Evolutionary conservation across 169 alveolate genomes (phyloP), one percentile per base, ranked within the genome.

Genomic region (Besnoitia besnoiti): DNA sequence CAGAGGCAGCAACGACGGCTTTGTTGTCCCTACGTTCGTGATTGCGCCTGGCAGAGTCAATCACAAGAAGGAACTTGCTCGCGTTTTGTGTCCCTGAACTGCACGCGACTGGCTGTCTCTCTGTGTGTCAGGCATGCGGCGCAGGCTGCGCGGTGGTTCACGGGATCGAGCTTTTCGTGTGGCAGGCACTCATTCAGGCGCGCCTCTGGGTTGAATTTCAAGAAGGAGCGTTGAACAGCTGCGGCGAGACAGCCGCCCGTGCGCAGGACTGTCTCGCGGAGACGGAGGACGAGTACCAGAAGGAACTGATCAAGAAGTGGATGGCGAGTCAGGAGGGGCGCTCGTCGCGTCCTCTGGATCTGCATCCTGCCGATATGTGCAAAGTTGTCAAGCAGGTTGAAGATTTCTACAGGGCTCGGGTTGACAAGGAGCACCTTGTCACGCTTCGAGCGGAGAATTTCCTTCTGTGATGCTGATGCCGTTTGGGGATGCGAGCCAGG

Each of bases 121-220:
- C 24, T 51, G 67, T 37, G 39, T 24, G 39, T 73, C 82, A 73
- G 82, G 82, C 82, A 5, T 73, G 82, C 24, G 82, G 82, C 39
- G 82, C 82, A 42, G 82, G 82, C 39, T 73, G 82, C n/a, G 39
- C 44, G 14, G 82, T 73, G 82, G 87, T 77, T 37, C 49, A 77
- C 59, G 87, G 87, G 12, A 42, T 77, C 59, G 87, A 77, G 59
- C 49, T 77, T 12, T 77, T 77, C 87, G 61, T 77, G n/a, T 42
- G 50, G 50, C 87, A 77, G 87, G 87, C 87, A 27, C 59, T 77
- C 59, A 42, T 42, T 77, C 87, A 77, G 55, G 40, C 87, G 19
- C 87, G 87, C 44, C 40, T 39, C 40, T 73, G 39, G 47, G 46
- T 73, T 24, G n/a, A 24, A 35, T 73, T 42, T 10, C 82, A 73